Evolutionary conservation across 805 yeast species (phyloP), one percentile per base, ranked within the genome.

Genomic region (Torulaspora franciscae): DNA sequence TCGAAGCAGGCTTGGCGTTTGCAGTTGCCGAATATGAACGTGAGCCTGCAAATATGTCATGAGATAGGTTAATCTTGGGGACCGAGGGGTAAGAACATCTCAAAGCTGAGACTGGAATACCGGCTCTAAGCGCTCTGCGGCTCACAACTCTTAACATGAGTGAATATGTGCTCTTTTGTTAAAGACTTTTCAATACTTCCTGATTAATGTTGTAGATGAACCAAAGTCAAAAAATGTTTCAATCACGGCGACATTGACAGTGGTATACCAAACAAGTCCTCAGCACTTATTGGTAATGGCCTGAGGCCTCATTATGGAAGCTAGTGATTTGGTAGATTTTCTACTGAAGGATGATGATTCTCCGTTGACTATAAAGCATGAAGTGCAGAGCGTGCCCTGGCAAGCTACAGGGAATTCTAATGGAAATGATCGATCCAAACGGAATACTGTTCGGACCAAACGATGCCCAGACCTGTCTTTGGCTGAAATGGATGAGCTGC

Each of bases 301-400:
- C 14, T 30, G 22, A 30, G 15, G 11, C 11, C 19, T 22, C 14
- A 33, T n/a, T 11, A 55, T 56, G 58, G 43, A 56, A 13, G 56
- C 54, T 14, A 27, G 32, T 23, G 56, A 55, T 22, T 25, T 56
- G 32, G 37, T 56, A 19, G 53, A 49, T 14, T 56, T 56, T 25
- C 44, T 56, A 4, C 39, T 56, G 15, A 33, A 48, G 9, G 58
- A 53, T 23, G 41, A 44, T 15, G 46, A 37, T 7, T n/a, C 11
- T 15, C 13, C 14, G 7, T 25, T 37, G 19, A 13, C 32, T n/a
- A 28, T 26, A 22, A n/a, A n/a, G 11, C 30, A 37, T 23, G 41
- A 43, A 22, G 33, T 13, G 15, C 37, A 41, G 17, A 19, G 26
- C 23, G 4, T 32, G 8, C 41, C 41, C n/a, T 37, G 28, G 42